These are phyloP conservation scores for Rhodotorula diobovata DNA, from an alignment of 768 basidiomycete species.

Conservation along the genomic window DNA sequence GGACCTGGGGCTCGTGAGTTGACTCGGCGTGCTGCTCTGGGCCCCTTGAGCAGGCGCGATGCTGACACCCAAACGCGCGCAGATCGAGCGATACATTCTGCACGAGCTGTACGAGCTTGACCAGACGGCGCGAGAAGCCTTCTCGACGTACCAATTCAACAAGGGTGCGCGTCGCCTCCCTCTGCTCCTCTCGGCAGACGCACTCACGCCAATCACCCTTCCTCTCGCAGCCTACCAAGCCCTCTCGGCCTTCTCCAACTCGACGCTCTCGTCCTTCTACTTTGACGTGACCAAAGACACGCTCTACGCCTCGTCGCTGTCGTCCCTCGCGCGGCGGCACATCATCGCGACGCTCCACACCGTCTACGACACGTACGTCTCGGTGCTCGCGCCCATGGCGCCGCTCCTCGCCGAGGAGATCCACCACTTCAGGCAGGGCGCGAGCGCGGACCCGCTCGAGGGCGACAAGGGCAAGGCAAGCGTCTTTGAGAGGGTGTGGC, in stretches of 20 bases:
- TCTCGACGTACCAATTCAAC: slow-evolving; percentile 71
- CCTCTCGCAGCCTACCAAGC: slow-evolving; percentile 60
- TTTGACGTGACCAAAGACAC: slow-evolving; percentile 87
- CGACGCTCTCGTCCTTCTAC: slow-evolving; percentile 81
- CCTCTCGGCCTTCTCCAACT: slow-evolving; percentile 71
- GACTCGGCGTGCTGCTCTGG: slow-evolving; percentile 43
- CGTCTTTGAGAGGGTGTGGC: slow-evolving; percentile 70
- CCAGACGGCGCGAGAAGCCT: slow-evolving; percentile 61
- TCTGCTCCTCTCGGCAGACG: background rate
- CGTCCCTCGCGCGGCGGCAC: slow-evolving; percentile 58
- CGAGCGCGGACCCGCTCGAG: slow-evolving; percentile 34
- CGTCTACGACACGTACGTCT: slow-evolving; percentile 55
- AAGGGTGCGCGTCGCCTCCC: slow-evolving; percentile 55
- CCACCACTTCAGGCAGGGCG: slow-evolving; percentile 48
- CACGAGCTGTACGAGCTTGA: slow-evolving; percentile 74
- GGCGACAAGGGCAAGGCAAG: slow-evolving; percentile 50
- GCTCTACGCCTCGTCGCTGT: slow-evolving; percentile 65
- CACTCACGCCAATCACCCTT: background rate
- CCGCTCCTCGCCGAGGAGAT: slow-evolving; percentile 91
- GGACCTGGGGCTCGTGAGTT: slow-evolving; percentile 66
- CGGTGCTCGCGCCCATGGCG: slow-evolving; percentile 72
- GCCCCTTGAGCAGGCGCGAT: background rate
- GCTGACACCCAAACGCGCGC: background rate
- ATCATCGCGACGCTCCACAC: slow-evolving; percentile 68
- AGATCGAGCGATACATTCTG: slow-evolving; percentile 84